A percentile compares a stretch with the other conserved stretches of the same genome.
These are phyloP conservation scores for Nannochloropsis salina DNA, from an alignment of 108 stramenopile genomes.

Conservation along the genomic window DNA sequence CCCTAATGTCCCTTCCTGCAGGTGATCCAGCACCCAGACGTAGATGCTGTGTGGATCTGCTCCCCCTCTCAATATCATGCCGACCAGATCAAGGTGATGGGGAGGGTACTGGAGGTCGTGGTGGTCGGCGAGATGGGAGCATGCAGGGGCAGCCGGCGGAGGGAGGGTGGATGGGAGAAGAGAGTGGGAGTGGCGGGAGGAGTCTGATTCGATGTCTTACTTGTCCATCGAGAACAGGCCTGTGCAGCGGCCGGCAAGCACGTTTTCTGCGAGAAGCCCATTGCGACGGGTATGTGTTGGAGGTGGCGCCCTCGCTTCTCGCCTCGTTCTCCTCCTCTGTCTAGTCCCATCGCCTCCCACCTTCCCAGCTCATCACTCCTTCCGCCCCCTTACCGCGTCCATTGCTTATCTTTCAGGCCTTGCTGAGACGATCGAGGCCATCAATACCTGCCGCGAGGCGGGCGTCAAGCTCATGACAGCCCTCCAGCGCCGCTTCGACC, in stretches of 20 bases:
- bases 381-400: too few relatives aligned
- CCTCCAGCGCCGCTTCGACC: constrained; percentile 85
- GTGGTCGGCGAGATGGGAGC: too few relatives aligned
- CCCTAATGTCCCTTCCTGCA: constrained; percentile 44
- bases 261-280: constrained; percentile 92
- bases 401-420: constrained; percentile 51
- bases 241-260: constrained; percentile 83
- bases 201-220: too few relatives aligned
- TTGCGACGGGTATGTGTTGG: constrained; percentile 44
- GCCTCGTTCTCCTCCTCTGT: background rate
- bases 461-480: constrained; percentile 89
- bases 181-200: too few relatives aligned
- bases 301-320: background rate
- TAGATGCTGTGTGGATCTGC: constrained; percentile 95
- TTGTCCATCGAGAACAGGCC: constrained; percentile 22
- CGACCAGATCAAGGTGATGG: constrained; percentile 71
- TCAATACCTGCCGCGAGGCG: constrained; percentile 81
- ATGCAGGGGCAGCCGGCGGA: too few relatives aligned
- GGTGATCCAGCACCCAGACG: constrained; percentile 83
- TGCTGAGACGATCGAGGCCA: constrained; percentile 86
- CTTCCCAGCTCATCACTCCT: too few relatives aligned
- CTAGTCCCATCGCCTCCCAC: too few relatives aligned
- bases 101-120: too few relatives aligned
- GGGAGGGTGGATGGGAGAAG: too few relatives aligned
- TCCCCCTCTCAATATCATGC: constrained; percentile 84